A percentile compares a stretch with the other conserved stretches of the same genome.
Conservation (phyloP, 257 asterid species). For the Rehmannia glutinosa region DNA sequence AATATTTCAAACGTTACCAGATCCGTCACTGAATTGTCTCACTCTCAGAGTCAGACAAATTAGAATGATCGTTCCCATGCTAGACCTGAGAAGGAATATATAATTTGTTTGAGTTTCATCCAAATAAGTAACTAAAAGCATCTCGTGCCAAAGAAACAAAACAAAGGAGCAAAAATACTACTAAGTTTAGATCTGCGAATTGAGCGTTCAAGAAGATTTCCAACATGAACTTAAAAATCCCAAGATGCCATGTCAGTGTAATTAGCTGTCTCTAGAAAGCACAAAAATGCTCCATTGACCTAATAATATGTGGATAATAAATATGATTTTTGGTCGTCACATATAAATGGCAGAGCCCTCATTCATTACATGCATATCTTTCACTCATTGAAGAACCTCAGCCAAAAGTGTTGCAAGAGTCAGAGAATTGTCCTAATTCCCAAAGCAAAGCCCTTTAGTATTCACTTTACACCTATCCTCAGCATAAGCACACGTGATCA, state of each 20-base stretch:
- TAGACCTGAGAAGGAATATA: conserved; percentile 56
- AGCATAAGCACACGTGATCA: no score
- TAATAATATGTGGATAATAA: no score
- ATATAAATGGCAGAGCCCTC: background rate
- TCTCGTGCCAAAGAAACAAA: background rate
- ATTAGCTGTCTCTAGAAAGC: background rate
- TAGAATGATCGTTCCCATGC: conserved; percentile 81
- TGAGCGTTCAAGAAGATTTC: background rate
- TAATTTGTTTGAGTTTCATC: conserved; percentile 3
- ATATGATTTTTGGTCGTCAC: background rate
- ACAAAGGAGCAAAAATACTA: background rate
- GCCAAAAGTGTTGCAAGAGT: background rate
- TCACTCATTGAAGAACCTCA: no score
- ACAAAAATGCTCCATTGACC: background rate
- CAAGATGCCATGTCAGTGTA: background rate
- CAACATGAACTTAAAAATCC: background rate
- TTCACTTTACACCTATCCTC: background rate
- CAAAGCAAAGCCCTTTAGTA: background rate
- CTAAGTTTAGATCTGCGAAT: background rate
- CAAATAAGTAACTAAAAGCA: background rate
- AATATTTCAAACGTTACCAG: conserved; percentile 36
- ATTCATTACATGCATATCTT: background rate
- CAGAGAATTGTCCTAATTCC: background rate
- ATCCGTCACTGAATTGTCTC: conserved; percentile 56
- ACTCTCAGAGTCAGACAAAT: conserved; percentile 83